Evolutionary conservation across 176 grass and related monocot genomes (phyloP).

Genomic region (Raddia distichophylla): DNA sequence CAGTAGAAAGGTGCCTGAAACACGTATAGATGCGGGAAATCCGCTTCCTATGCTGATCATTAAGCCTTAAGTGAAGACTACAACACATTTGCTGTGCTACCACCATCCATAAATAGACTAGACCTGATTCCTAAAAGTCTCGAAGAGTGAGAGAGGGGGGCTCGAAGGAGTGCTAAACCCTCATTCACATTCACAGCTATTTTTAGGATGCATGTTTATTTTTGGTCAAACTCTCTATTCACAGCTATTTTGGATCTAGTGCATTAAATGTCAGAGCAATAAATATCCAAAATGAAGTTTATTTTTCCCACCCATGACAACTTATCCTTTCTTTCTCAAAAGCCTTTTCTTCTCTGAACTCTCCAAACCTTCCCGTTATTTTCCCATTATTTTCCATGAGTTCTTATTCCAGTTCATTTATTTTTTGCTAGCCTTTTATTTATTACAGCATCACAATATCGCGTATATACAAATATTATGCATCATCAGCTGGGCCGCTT

Average conservation of each 20-base stretch:
- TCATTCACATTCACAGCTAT: not conserved
- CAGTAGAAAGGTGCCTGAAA: no score
- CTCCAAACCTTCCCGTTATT: not conserved
- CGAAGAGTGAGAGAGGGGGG: not conserved
- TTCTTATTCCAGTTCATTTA: not conserved
- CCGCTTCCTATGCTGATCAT: no score
- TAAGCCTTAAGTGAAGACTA: no score
- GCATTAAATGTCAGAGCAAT: not conserved
- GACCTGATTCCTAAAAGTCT: not conserved
- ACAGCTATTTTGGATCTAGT: not conserved
- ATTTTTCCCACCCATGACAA: not conserved
- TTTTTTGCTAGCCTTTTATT: not conserved
- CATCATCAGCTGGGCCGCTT: constrained; percentile 18
- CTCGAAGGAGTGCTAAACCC: not conserved
- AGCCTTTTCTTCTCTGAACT: not conserved
- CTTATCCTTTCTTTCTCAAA: not conserved
- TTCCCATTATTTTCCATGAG: not conserved
- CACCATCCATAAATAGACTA: no score
- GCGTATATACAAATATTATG: not conserved
- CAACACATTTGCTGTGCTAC: no score
- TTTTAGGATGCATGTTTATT: constrained; percentile 39
- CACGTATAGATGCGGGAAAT: no score
- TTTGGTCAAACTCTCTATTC: no score
- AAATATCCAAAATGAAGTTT: not conserved
- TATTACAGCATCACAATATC: not conserved